Evolutionary conservation across 2,329 filamentous ascomycete genomes (phyloP).

Genomic region (Metarhizium rileyi): DNA sequence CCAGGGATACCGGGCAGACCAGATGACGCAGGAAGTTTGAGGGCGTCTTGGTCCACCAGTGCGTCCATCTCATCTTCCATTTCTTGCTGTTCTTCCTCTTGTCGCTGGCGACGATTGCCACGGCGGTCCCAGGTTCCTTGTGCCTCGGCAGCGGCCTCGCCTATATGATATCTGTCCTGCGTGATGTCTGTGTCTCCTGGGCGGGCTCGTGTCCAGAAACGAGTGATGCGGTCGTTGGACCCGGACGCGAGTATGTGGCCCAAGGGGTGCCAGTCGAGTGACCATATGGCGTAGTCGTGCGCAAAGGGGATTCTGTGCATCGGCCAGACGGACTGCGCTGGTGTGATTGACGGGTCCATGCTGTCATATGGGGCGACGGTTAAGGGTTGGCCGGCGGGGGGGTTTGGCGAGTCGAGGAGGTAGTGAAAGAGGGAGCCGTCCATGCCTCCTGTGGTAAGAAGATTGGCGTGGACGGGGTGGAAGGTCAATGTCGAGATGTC

Average conservation of each 20-base stretch:
- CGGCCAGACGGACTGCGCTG: constrained; percentile 84
- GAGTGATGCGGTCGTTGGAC: constrained; percentile 91
- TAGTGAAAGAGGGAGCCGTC: constrained; percentile 90
- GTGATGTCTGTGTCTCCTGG: constrained; percentile 79
- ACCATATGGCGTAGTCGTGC: constrained; percentile 95
- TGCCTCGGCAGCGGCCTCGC: constrained; percentile 83
- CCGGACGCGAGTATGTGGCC: constrained; percentile 93
- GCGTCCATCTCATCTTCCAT: constrained; percentile 88
- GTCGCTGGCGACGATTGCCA: constrained; percentile 65
- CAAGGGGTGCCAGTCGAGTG: constrained; percentile 92
- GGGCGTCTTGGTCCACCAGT: constrained; percentile 77
- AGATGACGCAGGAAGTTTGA: constrained; percentile 37
- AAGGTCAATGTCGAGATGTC: constrained; percentile 87
- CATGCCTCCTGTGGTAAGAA: constrained; percentile 82
- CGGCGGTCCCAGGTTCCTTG: constrained; percentile 89
- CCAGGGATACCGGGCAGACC: constrained; percentile 51
- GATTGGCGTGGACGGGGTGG: constrained; percentile 84
- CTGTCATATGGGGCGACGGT: constrained; percentile 78
- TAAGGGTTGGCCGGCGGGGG: constrained; percentile 60
- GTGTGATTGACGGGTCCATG: constrained; percentile 66
- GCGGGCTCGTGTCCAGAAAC: constrained; percentile 88
- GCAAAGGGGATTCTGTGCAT: constrained; percentile 80
- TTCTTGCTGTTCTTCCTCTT: constrained; percentile 91
- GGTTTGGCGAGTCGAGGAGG: constrained; percentile 88
- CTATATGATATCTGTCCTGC: constrained; percentile 91